A percentile compares a stretch with the other conserved stretches of the same genome.
Evolutionary conservation across 352 stramenopile genomes (phyloP).

Genomic region (Poterioochromonas sp.): DNA sequence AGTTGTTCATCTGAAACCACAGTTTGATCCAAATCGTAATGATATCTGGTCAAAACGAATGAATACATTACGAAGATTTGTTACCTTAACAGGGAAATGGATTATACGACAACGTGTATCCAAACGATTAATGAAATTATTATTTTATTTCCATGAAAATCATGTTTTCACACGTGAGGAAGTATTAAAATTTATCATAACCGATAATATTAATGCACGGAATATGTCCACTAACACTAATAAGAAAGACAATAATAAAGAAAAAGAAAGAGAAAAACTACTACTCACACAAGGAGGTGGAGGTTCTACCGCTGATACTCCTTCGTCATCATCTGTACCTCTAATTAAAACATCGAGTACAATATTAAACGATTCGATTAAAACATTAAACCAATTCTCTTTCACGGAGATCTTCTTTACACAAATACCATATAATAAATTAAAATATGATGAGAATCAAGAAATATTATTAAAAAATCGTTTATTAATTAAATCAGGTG

Average conservation of each 20-base stretch:
- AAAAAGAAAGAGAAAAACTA: no score
- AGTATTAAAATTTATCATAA: slow-evolving; percentile 56
- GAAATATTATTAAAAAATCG: background rate
- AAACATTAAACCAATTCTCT: no score
- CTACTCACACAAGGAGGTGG: background rate
- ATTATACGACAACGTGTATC: slow-evolving; percentile 59
- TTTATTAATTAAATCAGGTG: background rate
- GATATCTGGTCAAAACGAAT: slow-evolving; percentile 63
- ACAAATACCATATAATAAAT: background rate
- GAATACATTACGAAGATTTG: slow-evolving; percentile 55
- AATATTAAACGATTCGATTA: no score
- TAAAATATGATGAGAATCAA: background rate
- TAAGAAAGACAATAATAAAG: background rate
- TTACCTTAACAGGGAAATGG: slow-evolving; percentile 57
- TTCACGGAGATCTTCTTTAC: background rate
- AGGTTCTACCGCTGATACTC: background rate
- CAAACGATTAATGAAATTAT: slow-evolving; percentile 49
- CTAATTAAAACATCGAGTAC: no score
- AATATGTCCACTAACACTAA: no score
- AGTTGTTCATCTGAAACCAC: slow-evolving; percentile 34
- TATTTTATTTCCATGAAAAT: slow-evolving; percentile 42
- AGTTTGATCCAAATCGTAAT: slow-evolving; percentile 75
- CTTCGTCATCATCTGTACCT: no score
- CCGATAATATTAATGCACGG: background rate
- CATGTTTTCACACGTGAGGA: slow-evolving; percentile 48